These are phyloP conservation scores for Dendrobium officinale DNA, from an alignment of 106 monocot species.

Conservation along the genomic window DNA sequence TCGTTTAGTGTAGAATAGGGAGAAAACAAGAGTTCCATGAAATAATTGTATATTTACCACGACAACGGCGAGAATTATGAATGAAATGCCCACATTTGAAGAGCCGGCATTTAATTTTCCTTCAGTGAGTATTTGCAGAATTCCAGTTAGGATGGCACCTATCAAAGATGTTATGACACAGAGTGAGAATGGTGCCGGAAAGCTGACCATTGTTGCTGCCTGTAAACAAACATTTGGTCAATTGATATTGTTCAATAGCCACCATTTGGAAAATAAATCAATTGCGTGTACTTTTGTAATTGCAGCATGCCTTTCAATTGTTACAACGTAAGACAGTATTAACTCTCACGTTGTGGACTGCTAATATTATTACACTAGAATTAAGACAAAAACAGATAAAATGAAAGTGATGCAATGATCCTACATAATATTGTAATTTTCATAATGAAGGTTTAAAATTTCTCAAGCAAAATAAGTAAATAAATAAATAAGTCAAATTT, in stretches of 20 bases:
- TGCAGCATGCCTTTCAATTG: too few species aligned
- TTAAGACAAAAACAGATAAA: too few species aligned
- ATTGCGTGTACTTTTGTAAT: too few species aligned
- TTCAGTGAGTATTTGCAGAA: conserved; percentile 24
- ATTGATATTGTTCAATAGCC: neutral
- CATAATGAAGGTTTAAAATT: too few species aligned
- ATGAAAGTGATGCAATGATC: too few species aligned
- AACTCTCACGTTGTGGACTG: too few species aligned
- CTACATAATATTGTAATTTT: too few species aligned
- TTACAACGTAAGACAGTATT: too few species aligned
- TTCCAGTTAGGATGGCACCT: conserved; percentile 37
- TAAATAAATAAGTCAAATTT: too few species aligned
- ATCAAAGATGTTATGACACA: conserved; percentile 29
- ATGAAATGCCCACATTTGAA: conserved; percentile 12
- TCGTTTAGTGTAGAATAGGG: neutral
- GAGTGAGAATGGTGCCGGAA: conserved; percentile 58
- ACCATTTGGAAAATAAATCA: too few species aligned
- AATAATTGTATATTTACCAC: conserved; percentile 19
- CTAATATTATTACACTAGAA: too few species aligned
- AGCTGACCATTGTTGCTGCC: conserved; percentile 48
- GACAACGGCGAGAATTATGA: conserved; percentile 17
- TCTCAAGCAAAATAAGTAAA: too few species aligned
- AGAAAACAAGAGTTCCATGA: neutral
- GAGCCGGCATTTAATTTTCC: conserved; percentile 36
- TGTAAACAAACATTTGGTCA: conserved; percentile 11